Conservation (phyloP, 2,329 filamentous ascomycete species). For the Scedosporium apiospermum region DNA sequence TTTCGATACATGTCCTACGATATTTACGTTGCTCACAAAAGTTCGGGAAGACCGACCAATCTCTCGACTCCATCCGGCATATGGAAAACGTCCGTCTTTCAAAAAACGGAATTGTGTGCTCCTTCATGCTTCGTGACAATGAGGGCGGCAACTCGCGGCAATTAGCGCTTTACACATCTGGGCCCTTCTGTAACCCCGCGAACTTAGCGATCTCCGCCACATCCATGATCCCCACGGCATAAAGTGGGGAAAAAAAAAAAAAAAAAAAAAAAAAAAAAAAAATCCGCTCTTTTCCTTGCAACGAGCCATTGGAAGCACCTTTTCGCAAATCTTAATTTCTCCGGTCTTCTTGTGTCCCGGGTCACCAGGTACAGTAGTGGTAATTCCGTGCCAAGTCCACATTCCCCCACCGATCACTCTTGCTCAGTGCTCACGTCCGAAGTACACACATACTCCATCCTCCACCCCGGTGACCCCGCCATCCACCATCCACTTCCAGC, state of each 20-base stretch:
- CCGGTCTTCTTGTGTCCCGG: background rate
- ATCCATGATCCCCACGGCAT: background rate
- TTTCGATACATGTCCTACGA: too few relatives aligned
- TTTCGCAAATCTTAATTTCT: background rate
- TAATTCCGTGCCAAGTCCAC: background rate
- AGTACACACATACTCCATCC: too few relatives aligned
- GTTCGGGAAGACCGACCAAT: too few relatives aligned
- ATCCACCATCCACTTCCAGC: too few relatives aligned
- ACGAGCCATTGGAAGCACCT: background rate
- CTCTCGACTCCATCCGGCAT: too few relatives aligned
- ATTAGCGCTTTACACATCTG: conserved; percentile 1
- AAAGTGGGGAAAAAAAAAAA: background rate
- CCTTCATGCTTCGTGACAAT: too few relatives aligned
- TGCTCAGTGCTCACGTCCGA: background rate
- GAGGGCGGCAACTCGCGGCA: background rate
- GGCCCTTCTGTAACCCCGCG: background rate
- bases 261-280: background rate
- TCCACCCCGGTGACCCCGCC: too few relatives aligned
- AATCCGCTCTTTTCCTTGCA: background rate
- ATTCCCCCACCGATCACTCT: background rate
- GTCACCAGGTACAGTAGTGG: too few relatives aligned
- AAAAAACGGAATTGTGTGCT: too few relatives aligned
- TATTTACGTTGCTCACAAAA: too few relatives aligned
- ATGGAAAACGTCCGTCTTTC: too few relatives aligned
- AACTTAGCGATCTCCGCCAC: background rate